Evolutionary conservation across 495 filamentous ascomycete genomes (phyloP).

Genomic region (Penicillium parvum): DNA sequence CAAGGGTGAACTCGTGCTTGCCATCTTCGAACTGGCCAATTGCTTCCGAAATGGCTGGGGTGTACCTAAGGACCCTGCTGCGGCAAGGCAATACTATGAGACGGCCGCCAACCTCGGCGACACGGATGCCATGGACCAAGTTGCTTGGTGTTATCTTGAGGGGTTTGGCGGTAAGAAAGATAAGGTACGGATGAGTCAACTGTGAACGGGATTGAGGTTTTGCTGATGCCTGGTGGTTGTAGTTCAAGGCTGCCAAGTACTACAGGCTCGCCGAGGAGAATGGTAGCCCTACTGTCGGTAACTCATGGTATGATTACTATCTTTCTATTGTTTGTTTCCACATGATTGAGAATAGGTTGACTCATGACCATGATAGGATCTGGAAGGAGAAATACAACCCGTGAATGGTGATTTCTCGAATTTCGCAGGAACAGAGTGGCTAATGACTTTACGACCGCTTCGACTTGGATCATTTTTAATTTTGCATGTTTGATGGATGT

Average conservation of each 20-base stretch:
- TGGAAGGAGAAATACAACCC: slow-evolving; percentile 96
- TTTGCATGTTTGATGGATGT: too few species aligned
- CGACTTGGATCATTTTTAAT: too few species aligned
- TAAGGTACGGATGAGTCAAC: slow-evolving; percentile 62
- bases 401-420: slow-evolving; percentile 33
- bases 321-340: slow-evolving; percentile 11
- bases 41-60: slow-evolving; percentile 98
- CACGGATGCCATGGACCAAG: slow-evolving; percentile 96
- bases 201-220: background rate
- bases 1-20: slow-evolving; percentile 96
- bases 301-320: slow-evolving; percentile 75
- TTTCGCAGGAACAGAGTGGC: too few species aligned
- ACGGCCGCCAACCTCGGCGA: slow-evolving; percentile 95
- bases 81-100: slow-evolving; percentile 93
- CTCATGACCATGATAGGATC: slow-evolving; percentile 59
- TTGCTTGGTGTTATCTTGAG: slow-evolving; percentile 91
- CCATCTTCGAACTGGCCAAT: slow-evolving; percentile 90
- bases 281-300: slow-evolving; percentile 86
- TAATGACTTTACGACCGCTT: too few species aligned
- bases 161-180: slow-evolving; percentile 95
- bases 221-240: slow-evolving; percentile 21
- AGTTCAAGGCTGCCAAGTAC: slow-evolving; percentile 88
- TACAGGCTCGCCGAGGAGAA: slow-evolving; percentile 87
- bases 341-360: slow-evolving; percentile 4
- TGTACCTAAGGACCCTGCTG: slow-evolving; percentile 78